A percentile compares a stretch with the other conserved stretches of the same genome.
phyloP scores from a whole-genome alignment of 345 rosid genomes.

The Eucalyptus curtisii region DNA sequence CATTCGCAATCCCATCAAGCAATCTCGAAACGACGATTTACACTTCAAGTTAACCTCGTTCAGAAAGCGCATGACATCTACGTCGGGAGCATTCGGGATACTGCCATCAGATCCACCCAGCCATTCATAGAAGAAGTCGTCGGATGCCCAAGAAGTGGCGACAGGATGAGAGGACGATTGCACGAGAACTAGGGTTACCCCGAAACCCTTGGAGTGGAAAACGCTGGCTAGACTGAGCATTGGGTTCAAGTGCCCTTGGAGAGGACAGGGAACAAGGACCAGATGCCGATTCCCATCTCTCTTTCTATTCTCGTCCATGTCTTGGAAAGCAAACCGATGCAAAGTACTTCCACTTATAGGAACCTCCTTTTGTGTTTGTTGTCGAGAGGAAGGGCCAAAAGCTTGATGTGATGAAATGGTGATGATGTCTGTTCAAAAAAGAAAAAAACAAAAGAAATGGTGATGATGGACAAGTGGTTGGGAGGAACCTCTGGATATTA shows the following conservation, averaged over 20 bases:
- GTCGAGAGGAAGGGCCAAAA: not conserved
- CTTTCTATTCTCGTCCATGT: not conserved
- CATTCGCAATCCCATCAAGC: not conserved
- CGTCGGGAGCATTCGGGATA: not conserved
- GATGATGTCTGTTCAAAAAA: no score
- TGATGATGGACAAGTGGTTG: not conserved
- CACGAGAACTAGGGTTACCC: not conserved
- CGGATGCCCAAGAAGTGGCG: not conserved
- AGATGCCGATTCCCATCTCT: not conserved
- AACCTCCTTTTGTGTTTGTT: not conserved
- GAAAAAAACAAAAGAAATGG: no score
- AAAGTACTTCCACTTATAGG: not conserved
- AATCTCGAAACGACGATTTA: not conserved
- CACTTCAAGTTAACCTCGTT: not conserved
- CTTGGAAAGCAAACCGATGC: not conserved
- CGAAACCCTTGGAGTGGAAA: not conserved
- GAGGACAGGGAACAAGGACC: constrained; percentile 7
- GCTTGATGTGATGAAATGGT: not conserved
- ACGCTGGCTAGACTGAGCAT: constrained; percentile 1
- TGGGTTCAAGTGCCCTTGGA: constrained; percentile 5
- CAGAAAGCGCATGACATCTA: not conserved
- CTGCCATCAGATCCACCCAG: not conserved
- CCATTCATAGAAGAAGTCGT: not conserved
- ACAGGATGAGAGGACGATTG: not conserved
- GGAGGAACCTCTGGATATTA: not conserved